phyloP scores from a whole-genome alignment of 257 asterid species.

The Plantago major region DNA sequence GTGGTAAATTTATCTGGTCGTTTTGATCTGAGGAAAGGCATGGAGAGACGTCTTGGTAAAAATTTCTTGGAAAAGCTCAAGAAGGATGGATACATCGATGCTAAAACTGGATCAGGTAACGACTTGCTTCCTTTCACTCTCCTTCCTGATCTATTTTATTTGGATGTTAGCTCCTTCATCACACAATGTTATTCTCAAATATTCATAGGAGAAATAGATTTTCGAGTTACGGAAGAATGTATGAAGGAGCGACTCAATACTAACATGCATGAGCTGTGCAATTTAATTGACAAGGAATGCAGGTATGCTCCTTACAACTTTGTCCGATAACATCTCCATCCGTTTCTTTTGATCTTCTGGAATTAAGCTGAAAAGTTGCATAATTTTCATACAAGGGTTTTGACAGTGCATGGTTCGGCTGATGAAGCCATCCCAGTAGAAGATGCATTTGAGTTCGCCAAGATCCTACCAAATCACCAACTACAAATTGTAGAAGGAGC shows the following conservation, averaged over 20 bases:
- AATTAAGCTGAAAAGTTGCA: background rate
- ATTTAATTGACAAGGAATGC: slow-evolving; percentile 46
- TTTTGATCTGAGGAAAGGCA: slow-evolving; percentile 64
- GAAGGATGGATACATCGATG: slow-evolving; percentile 68
- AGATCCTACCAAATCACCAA: slow-evolving; percentile 55
- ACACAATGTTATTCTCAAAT: no score
- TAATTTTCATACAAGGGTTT: slow-evolving; percentile 34
- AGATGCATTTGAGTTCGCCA: slow-evolving; percentile 54
- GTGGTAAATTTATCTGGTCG: slow-evolving; percentile 88
- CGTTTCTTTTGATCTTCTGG: background rate
- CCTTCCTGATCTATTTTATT: background rate
- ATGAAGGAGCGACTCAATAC: slow-evolving; percentile 45
- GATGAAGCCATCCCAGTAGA: slow-evolving; percentile 48
- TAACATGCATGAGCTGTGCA: slow-evolving; percentile 49
- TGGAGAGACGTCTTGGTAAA: slow-evolving; percentile 59
- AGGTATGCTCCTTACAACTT: slow-evolving; percentile 36
- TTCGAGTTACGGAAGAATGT: slow-evolving; percentile 52
- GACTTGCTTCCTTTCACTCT: background rate
- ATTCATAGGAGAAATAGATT: slow-evolving; percentile 46
- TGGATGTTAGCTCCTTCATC: background rate
- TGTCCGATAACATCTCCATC: background rate
- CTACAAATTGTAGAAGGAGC: slow-evolving; percentile 55
- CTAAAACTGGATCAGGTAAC: slow-evolving; percentile 47
- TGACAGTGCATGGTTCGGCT: no score
- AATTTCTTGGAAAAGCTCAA: slow-evolving; percentile 48